Evolutionary conservation across 306 rosid genomes (phyloP).

Genomic region (Alnus rubra): DNA sequence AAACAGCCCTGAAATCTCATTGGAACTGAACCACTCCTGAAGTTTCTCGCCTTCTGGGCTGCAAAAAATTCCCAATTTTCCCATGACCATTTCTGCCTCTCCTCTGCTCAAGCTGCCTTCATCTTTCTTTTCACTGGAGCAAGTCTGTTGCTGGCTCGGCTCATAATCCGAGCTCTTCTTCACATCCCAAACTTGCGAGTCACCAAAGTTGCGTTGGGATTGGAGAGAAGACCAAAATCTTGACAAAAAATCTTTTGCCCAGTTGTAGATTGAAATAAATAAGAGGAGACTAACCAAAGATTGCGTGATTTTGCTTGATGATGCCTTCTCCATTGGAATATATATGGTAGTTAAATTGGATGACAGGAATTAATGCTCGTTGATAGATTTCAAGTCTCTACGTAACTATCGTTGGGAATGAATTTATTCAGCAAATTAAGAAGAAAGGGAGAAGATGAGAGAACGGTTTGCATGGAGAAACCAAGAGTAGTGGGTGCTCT

Average conservation of each 20-base stretch:
- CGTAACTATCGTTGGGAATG: conserved; percentile 1
- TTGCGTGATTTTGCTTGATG: conserved; percentile 6
- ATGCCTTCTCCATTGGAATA: conserved; percentile 33
- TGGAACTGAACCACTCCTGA: conserved; percentile 31
- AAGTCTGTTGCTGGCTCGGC: conserved; percentile 15
- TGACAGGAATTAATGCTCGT: conserved; percentile 13
- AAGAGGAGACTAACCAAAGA: conserved; percentile 22
- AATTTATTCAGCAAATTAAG: neutral
- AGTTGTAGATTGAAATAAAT: neutral
- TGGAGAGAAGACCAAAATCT: conserved; percentile 30
- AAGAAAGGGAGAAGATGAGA: conserved; percentile 20
- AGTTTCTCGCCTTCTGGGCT: conserved; percentile 52
- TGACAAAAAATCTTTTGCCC: conserved; percentile 11
- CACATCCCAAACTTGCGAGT: conserved; percentile 26
- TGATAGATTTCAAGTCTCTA: conserved; percentile 11
- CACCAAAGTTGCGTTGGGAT: conserved; percentile 13
- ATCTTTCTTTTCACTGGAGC: conserved; percentile 23
- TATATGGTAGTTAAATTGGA: conserved; percentile 13
- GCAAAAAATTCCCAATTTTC: conserved; percentile 50
- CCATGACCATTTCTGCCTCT: conserved; percentile 62
- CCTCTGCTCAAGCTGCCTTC: conserved; percentile 46
- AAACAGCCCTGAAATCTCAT: conserved; percentile 57
- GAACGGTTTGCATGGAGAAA: conserved; percentile 4
- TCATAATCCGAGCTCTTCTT: conserved; percentile 16
- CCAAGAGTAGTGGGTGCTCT: neutral